Conservation (phyloP, 2,329 filamentous ascomycete genomes). For the Trichoderma breve region DNA sequence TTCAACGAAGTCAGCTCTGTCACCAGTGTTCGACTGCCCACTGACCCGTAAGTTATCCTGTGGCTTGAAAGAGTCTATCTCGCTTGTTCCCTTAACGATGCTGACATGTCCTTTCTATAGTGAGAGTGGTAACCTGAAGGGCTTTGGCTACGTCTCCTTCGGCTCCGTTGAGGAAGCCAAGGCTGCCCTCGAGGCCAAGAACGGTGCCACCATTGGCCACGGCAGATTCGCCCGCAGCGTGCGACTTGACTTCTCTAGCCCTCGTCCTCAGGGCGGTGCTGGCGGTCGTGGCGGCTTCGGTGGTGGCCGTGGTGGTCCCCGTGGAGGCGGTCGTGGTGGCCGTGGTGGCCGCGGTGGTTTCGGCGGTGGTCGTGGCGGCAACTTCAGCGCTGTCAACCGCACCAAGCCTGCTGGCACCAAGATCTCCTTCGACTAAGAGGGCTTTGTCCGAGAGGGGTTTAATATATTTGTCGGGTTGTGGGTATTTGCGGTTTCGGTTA, state of each 20-base stretch:
- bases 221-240: conserved; percentile 71
- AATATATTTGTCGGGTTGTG: conserved; percentile 40
- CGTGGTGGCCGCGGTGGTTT: conserved; percentile 48
- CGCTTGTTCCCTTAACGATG: not conserved
- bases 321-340: conserved; percentile 53
- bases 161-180: conserved; percentile 78
- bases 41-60: conserved; percentile 61
- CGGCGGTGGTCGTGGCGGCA: conserved; percentile 49
- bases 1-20: conserved; percentile 71
- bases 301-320: conserved; percentile 50
- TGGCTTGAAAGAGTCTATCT: not conserved
- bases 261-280: conserved; percentile 58
- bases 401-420: conserved; percentile 63
- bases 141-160: conserved; percentile 90
- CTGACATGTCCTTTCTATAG: conserved; percentile 37
- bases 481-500: conserved; percentile 57
- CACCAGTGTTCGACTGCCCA: conserved; percentile 81
- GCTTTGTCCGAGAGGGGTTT: conserved; percentile 37
- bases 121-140: conserved; percentile 82
- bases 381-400: conserved; percentile 51
- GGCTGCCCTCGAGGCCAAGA: conserved; percentile 66
- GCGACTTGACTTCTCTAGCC: conserved; percentile 77
- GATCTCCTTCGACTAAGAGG: conserved; percentile 62
- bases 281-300: conserved; percentile 43
- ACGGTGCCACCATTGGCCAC: conserved; percentile 60